A percentile compares a stretch with the other conserved stretches of the same genome.
Conservation (phyloP, 768 basidiomycete species). For the Termitomyces sp. region DNA sequence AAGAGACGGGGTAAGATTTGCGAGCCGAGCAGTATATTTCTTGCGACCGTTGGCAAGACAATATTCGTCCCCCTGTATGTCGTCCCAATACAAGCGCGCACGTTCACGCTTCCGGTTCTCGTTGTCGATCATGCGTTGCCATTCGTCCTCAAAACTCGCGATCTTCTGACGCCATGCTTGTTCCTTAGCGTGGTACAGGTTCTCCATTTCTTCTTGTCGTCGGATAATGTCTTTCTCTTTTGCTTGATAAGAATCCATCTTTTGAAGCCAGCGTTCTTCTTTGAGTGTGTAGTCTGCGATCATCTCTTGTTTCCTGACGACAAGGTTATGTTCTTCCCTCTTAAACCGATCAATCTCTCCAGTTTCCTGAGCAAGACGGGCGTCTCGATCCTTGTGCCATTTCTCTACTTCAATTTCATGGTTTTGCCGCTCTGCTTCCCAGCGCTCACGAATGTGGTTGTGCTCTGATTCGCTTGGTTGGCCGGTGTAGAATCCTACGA, state of each 20-base stretch:
- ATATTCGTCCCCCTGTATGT: conserved; percentile 10
- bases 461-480: neutral
- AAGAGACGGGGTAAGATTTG: conserved; percentile 13
- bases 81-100: conserved; percentile 17
- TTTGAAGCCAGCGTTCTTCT: neutral
- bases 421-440: neutral
- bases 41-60: conserved; percentile 9
- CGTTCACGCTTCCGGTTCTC: conserved; percentile 12
- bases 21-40: conserved; percentile 14
- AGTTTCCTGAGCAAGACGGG: neutral
- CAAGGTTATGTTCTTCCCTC: neutral
- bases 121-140: conserved; percentile 3
- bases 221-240: neutral
- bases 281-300: neutral
- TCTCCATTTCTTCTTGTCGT: neutral
- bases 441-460: neutral
- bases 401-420: neutral
- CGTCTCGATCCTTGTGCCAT: conserved; percentile 1
- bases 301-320: neutral
- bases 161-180: conserved; percentile 2
- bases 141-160: conserved; percentile 2
- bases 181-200: neutral
- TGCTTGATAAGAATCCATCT: neutral
- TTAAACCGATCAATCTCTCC: neutral
- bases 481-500: neutral